Evolutionary conservation across 2,329 filamentous ascomycete genomes (phyloP), one percentile per base, ranked within the genome.

Genomic region (Aspergillus ibericus): DNA sequence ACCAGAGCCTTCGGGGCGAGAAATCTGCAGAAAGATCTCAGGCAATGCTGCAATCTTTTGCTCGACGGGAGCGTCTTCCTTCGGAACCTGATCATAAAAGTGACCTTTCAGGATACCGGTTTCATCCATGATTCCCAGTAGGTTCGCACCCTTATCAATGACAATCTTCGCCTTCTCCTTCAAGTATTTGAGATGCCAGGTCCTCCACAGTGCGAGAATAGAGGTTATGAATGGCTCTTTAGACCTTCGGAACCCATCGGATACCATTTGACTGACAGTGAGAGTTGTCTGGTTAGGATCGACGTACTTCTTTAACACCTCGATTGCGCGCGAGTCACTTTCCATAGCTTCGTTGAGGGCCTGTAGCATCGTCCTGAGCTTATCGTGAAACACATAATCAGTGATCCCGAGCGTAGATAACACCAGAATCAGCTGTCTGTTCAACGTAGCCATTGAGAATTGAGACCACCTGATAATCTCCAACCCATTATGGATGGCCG

Each of bases 161-260:
- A 87, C 82, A 44, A 99, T 91, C 27, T 89, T 88, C 0, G 93
- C 92, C 67, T 97, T 98, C 66, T 98, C 92, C 66, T 96, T 97
- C 16, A 99, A 82, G 12, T 89, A 84, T 69, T 96, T 96, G 65
- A 96, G 85, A 0, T 89, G 91, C 90, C 91, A 98, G 1, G 91
- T 85, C 62, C 89, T 84, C 93, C 95, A 99, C 0, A 98, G 81
- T 35, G 87, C 84, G 10, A 99, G 78, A 8, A 96, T 75, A 0
- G 92, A 92, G 60, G 86, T 83, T 20, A 92, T 81, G 72, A 98
- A 98, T 0, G 93, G 93, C 59, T 99, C 95, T 13, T 80, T 75
- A 0, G 77, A 73, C 2, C 80, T 75, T 82, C 93, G 90, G 76
- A 99, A 98, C 0, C 91, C 92, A 61, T 90, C 87, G 2, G 83